A percentile compares a stretch with the other conserved stretches of the same genome.
These are phyloP conservation scores for Pseudisothecium myosuroides DNA, from an alignment of 225 moss, liverwort and hornwort genomes.

Conservation along the genomic window DNA sequence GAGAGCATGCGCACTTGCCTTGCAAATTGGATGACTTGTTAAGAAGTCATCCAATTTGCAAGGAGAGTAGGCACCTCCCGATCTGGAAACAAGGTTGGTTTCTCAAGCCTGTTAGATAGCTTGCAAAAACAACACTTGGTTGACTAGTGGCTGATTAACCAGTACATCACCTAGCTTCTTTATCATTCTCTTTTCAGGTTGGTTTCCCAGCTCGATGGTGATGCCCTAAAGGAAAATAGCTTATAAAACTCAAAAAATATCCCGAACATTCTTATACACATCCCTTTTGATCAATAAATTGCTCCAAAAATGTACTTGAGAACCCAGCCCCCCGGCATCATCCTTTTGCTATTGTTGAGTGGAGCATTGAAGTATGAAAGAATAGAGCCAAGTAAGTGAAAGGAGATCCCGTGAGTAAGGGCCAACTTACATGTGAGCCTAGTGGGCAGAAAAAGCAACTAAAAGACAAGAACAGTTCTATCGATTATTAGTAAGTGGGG, in stretches of 20 bases:
- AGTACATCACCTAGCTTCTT: background rate
- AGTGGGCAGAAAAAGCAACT: too few relatives aligned
- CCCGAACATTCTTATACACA: fast-evolving
- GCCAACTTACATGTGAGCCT: too few relatives aligned
- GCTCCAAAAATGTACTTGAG: background rate
- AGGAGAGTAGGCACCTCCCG: too few relatives aligned
- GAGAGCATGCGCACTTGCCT: background rate
- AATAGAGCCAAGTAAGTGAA: background rate
- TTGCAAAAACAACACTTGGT: too few relatives aligned
- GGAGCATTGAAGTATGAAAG: background rate
- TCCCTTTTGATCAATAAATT: background rate
- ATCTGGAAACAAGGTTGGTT: fast-evolving
- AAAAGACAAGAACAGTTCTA: too few relatives aligned
- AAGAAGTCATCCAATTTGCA: background rate
- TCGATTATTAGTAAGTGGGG: too few relatives aligned
- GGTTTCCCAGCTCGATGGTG: too few relatives aligned
- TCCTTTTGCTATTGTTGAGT: too few relatives aligned
- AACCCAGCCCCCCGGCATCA: background rate
- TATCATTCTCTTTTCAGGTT: background rate
- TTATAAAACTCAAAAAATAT: background rate
- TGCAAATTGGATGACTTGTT: background rate
- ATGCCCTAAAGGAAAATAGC: background rate
- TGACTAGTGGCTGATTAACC: fast-evolving
- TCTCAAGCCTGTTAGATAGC: background rate
- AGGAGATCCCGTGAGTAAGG: background rate